Percentiles rank a stretch among this genome's conserved stretches.
Evolutionary conservation across 495 filamentous ascomycete species (phyloP).

Genomic region (Daldinia concentrica): DNA sequence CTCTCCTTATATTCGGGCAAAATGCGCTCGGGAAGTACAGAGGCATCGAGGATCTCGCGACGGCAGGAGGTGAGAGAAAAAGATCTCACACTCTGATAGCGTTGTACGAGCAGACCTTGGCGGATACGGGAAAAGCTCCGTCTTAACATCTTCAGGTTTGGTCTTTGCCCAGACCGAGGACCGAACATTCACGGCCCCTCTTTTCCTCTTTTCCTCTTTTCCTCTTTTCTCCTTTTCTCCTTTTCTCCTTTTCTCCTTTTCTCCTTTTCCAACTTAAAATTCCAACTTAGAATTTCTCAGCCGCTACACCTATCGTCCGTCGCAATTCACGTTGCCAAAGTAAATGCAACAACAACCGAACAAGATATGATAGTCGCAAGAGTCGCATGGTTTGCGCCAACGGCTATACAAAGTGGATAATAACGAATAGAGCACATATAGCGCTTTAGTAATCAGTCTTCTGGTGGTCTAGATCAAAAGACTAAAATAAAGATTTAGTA

Average conservation of each 20-base stretch:
- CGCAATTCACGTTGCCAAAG: neutral
- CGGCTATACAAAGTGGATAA: neutral
- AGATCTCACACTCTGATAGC: constrained; percentile 32
- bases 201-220: neutral
- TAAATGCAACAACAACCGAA: neutral
- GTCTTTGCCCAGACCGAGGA: neutral
- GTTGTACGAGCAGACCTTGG: constrained; percentile 8
- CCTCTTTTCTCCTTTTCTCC: neutral
- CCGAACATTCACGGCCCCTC: neutral
- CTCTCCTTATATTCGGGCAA: constrained; percentile 60
- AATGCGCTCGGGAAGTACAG: constrained; percentile 63
- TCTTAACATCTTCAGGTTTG: constrained; percentile 15
- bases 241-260: neutral
- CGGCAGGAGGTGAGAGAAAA: constrained; percentile 58
- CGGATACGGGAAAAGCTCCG: neutral
- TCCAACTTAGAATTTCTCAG: neutral
- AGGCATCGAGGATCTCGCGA: constrained; percentile 59
- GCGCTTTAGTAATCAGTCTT: neutral
- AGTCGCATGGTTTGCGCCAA: constrained; percentile 24
- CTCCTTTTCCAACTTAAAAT: no score
- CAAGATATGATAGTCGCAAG: constrained; percentile 4
- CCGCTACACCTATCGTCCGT: neutral
- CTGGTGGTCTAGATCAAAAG: neutral
- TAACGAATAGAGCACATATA: constrained; percentile 13
- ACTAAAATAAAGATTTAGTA: neutral